Conservation (phyloP, 495 filamentous ascomycete genomes). For the Talaromyces proteolyticus region DNA sequence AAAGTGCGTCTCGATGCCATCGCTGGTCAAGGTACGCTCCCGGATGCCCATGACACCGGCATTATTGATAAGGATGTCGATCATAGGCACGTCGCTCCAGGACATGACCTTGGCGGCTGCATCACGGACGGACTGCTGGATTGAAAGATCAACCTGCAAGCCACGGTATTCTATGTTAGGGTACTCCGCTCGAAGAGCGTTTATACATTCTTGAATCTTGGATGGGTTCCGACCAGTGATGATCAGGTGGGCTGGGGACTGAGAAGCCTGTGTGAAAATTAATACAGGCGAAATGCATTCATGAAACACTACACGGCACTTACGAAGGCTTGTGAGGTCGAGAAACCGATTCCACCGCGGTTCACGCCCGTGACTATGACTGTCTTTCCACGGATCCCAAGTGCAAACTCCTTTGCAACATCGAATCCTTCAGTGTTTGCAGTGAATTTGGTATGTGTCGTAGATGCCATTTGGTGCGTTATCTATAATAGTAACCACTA, state of each 20-base stretch:
- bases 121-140: conserved; percentile 30
- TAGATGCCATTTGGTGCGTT: conserved; percentile 16
- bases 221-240: conserved; percentile 28
- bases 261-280: conserved; percentile 25
- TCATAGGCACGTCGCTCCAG: conserved; percentile 29
- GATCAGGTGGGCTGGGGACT: conserved; percentile 34
- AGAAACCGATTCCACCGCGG: conserved; percentile 30
- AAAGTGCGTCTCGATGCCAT: conserved; percentile 19
- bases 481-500: not conserved
- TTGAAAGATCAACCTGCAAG: conserved; percentile 37
- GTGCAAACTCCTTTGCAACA: conserved; percentile 31
- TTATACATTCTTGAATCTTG: conserved; percentile 31
- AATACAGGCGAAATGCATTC: not conserved
- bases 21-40: conserved; percentile 17
- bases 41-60: conserved; percentile 28
- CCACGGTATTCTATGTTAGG: conserved; percentile 30
- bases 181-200: conserved; percentile 22
- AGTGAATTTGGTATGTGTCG: conserved; percentile 31
- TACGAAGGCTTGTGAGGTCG: conserved; percentile 35
- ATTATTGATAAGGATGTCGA: conserved; percentile 36
- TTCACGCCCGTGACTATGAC: conserved; percentile 39
- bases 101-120: conserved; percentile 32
- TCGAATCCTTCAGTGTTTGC: conserved; percentile 28
- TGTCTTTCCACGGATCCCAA: conserved; percentile 28
- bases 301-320: not conserved